Evolutionary conservation across 768 basidiomycete species (phyloP).

Genomic region (Pilatotrama ljubarskyi): DNA sequence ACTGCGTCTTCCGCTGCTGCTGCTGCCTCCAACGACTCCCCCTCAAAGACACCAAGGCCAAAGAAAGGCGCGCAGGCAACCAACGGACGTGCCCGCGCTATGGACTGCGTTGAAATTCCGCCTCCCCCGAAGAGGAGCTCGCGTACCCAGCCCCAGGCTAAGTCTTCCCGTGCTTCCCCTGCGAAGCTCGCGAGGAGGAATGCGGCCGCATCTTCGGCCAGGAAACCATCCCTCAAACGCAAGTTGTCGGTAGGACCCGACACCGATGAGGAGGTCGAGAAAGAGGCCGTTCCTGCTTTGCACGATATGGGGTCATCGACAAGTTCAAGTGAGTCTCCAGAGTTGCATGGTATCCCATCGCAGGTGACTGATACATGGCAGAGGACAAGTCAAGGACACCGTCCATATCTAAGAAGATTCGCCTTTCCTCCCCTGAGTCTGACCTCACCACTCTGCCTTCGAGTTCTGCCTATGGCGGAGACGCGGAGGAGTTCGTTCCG

Average conservation of each 20-base stretch:
- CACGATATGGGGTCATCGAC: background rate
- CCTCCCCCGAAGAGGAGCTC: conserved; percentile 20
- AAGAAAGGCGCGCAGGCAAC: conserved; percentile 12
- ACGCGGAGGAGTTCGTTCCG: conserved; percentile 43
- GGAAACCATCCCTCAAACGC: conserved; percentile 11
- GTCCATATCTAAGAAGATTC: conserved; percentile 38
- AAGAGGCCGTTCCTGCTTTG: background rate
- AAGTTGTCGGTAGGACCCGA: background rate
- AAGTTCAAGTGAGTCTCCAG: background rate
- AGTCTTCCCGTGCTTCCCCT: background rate
- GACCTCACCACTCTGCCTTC: conserved; percentile 7
- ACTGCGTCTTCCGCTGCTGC: background rate
- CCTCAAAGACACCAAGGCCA: background rate
- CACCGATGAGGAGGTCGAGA: background rate
- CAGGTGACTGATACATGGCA: background rate
- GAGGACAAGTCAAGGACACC: background rate
- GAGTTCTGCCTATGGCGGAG: conserved; percentile 12
- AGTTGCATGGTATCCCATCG: background rate
- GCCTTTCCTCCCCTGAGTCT: conserved; percentile 35
- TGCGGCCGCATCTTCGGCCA: background rate
- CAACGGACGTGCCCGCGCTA: conserved; percentile 15
- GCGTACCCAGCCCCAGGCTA: background rate
- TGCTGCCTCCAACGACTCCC: conserved; percentile 15
- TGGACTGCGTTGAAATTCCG: conserved; percentile 30
- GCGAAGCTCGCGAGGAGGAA: background rate